These are phyloP conservation scores for Orbilia blumenaviensis DNA, from an alignment of 2,329 filamentous ascomycete species.

Conservation along the genomic window DNA sequence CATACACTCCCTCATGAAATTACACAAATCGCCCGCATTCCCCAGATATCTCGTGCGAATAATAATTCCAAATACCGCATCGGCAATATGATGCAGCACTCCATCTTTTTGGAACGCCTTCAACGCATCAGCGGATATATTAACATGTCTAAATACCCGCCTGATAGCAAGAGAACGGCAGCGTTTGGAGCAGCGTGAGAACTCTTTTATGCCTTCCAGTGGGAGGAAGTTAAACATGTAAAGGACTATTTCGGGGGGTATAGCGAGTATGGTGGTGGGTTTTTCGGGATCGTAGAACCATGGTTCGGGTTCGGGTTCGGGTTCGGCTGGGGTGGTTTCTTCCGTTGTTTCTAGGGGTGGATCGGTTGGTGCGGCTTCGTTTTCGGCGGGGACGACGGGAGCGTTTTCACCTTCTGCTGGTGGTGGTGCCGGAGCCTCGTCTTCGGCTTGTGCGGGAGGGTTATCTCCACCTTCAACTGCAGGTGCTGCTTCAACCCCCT, in stretches of 20 bases:
- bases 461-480: neutral
- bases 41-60: neutral
- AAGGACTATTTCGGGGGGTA: constrained; percentile 3
- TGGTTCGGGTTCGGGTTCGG: neutral
- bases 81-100: neutral
- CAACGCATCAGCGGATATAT: neutral
- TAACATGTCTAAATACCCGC: neutral
- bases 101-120: constrained; percentile 16
- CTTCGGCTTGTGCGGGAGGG: neutral
- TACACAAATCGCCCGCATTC: neutral
- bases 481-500: neutral
- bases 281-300: neutral
- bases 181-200: constrained; percentile 8
- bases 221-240: constrained; percentile 2
- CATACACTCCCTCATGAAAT: constrained; percentile 8
- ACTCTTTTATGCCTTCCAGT: neutral
- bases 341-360: neutral
- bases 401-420: neutral
- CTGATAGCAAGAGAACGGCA: neutral
- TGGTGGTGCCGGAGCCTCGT: neutral
- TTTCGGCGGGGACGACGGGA: neutral
- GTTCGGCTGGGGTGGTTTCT: neutral
- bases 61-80: neutral
- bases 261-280: neutral
- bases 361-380: neutral